Base-by-base conservation (phyloP, 176 grass and related monocot species). In the Microstegium vimineum region DNA sequence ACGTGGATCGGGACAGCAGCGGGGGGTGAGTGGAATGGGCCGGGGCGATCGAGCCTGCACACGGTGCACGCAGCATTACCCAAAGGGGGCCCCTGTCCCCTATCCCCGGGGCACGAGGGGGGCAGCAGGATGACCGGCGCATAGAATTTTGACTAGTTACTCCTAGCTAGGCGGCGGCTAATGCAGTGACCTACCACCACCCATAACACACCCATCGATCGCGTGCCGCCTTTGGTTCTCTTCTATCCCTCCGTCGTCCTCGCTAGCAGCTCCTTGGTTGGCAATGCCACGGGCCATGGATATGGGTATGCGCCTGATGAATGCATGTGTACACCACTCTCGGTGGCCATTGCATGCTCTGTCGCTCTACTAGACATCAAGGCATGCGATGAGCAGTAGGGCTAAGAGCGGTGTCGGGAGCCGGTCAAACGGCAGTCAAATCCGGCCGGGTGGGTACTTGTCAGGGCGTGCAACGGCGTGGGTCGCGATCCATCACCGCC, bases 381-480 rank as follows among this genome's bases (percentile, higher is more conserved):
- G 17, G n/a, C 6, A 10, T 20, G 61, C 61, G 74, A 38, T 14
- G 52, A 4, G 8, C 27, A 35, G 2, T 17, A 35, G n/a, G n/a
- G n/a, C n/a, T n/a, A n/a, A n/a, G n/a, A n/a, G 13, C 6, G 36
- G 10, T 31, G 46, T 41, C 45, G 40, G 70, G 23, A 62, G 63
- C 63, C 45, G 73, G 83, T 86, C 83, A 90, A 90, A 85, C n/a
- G 65, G 4, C 73, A 66, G 72, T 77, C 83, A 86, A 82, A 77
- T 57, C 71, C 45, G 30, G 42, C 15, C n/a, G n/a, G n/a, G n/a
- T n/a, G n/a, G n/a, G n/a, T n/a, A n/a, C n/a, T n/a, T 59, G 88
- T 46, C 71, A 85, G 81, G 41, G 42, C 3, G 35, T 20, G 56
- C 73, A 57, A 33, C 79, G 56, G 38, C 65, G 25, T 77, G n/a